Evolutionary conservation across 1,284 basidiomycete genomes (phyloP), one percentile per base, ranked within the genome.

Genomic region (Malassezia slooffiae): DNA sequence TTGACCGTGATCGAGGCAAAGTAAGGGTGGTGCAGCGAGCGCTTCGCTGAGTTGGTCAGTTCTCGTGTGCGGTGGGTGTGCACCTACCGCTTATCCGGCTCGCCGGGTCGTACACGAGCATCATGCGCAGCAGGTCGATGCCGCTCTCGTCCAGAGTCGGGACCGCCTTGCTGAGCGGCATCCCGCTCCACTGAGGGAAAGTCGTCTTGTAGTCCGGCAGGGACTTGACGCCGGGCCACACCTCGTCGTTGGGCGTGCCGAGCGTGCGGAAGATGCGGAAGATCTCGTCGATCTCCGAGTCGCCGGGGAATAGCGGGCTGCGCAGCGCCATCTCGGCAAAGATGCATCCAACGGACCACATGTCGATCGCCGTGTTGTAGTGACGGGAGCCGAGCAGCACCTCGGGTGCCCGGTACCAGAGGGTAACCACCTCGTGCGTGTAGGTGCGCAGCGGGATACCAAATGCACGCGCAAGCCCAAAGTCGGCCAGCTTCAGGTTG

Each of bases 201-300:
- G 88, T 82, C 4, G 85, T 72, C 74, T 97, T 97, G 77, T 93
- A 97, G 72, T 97, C 93, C 1, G 91, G 89, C 43, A 99, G 71
- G 43, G 77, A 74, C 58, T 79, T 80, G 26, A 97, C 83, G 4
- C 89, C 89, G 0, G 90, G 91, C 91, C 91, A 97, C 8, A 73
- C 74, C 26, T 85, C 80, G 62, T 96, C 90, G 60, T 80, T 83
- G 2, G 91, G 91, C n/a, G 93, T 97, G 16, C 91, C 91, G 38
- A 50, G 34, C n/a, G 48, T 62, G 48, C 58, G 49, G 78, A 97
- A 97, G 66, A 96, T 97, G 72, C 89, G 86, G 79, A 96, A 97
- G 60, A 97, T 97, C 74, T 97, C 90, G 73, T 97, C 91, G 62
- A 97, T 97, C 73, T 97, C 91, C 21, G 89, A 95, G 73, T 97